These are phyloP conservation scores for Anthracocystis walkeri DNA, from an alignment of 1,284 basidiomycete species.

Conservation along the genomic window DNA sequence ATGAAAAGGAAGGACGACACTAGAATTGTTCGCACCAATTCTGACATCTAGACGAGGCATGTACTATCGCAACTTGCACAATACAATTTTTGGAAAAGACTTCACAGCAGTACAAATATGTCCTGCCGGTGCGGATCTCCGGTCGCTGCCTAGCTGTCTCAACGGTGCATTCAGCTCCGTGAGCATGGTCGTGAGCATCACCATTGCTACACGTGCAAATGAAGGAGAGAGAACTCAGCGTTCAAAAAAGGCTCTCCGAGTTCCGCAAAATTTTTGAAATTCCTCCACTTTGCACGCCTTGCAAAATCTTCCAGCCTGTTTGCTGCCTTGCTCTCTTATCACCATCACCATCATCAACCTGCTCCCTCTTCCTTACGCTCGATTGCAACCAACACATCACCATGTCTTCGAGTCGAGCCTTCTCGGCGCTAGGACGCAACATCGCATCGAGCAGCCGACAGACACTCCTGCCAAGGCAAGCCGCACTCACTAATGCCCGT, in stretches of 20 bases:
- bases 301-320: background rate
- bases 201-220: background rate
- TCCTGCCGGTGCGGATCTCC: background rate
- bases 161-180: too few species aligned
- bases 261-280: background rate
- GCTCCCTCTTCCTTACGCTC: background rate
- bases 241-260: background rate
- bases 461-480: background rate
- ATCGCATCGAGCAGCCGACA: slow-evolving; percentile 29
- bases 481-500: background rate
- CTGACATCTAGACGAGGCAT: background rate
- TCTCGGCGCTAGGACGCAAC: slow-evolving; percentile 13
- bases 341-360: background rate
- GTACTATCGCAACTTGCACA: background rate
- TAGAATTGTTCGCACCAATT: background rate
- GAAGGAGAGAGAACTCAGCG: background rate
- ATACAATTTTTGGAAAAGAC: background rate
- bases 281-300: background rate
- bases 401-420: slow-evolving; percentile 21
- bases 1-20: background rate
- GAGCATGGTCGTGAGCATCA: background rate
- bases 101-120: background rate
- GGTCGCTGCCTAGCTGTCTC: too few species aligned
- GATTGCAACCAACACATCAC: too few species aligned
- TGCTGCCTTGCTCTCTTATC: background rate